phyloP scores from a whole-genome alignment of 768 basidiomycete genomes.

The Tulasnella sp. region DNA sequence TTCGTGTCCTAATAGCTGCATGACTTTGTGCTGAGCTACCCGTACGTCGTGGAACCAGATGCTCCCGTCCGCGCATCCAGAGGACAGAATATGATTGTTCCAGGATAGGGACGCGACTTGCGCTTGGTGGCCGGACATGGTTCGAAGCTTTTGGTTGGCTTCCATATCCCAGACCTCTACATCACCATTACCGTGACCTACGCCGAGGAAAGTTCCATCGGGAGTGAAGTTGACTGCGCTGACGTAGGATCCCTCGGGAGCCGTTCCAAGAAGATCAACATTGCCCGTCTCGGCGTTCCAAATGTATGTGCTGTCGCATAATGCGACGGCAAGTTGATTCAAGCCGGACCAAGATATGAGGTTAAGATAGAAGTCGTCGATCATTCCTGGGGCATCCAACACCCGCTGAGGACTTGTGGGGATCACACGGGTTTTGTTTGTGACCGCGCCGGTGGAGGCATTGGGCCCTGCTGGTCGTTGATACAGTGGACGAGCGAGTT shows the following conservation, averaged over 20 bases:
- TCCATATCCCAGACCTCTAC: constrained; percentile 96
- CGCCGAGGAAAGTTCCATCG: constrained; percentile 68
- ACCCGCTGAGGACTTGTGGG: constrained; percentile 85
- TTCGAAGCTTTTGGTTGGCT: constrained; percentile 62
- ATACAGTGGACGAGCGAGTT: constrained; percentile 64
- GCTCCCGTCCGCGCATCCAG: constrained; percentile 86
- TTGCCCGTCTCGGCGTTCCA: constrained; percentile 88
- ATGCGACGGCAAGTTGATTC: constrained; percentile 82
- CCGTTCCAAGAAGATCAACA: constrained; percentile 68
- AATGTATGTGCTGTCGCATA: constrained; percentile 78
- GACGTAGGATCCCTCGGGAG: constrained; percentile 63
- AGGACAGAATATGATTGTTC: constrained; percentile 75
- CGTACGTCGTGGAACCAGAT: constrained; percentile 97
- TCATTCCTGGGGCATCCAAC: constrained; percentile 76
- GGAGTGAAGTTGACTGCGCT: constrained; percentile 69
- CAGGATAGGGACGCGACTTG: constrained; percentile 81
- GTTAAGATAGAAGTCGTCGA: constrained; percentile 95
- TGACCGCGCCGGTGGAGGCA: constrained; percentile 49
- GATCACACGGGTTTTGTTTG: constrained; percentile 69
- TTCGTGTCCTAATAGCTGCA: constrained; percentile 78
- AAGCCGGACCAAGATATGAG: constrained; percentile 78
- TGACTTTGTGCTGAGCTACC: constrained; percentile 74
- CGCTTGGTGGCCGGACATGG: constrained; percentile 80
- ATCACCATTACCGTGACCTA: constrained; percentile 70
- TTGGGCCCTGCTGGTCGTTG: constrained; percentile 50